Percentiles rank a stretch among this genome's conserved stretches.
Conservation (phyloP, 2,329 filamentous ascomycete genomes). For the Cryphonectria naterciae region DNA sequence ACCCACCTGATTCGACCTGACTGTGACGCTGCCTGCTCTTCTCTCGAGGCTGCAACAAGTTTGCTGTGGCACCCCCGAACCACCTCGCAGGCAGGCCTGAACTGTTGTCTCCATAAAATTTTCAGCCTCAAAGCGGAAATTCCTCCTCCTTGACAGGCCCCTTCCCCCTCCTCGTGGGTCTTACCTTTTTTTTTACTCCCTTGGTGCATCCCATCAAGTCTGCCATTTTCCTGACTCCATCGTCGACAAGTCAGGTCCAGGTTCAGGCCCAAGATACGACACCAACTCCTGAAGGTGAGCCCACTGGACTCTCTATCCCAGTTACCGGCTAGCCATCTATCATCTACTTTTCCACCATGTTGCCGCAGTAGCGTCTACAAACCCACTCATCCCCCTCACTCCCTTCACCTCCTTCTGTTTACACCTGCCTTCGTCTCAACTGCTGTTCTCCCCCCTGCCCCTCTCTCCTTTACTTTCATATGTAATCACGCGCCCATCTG, state of each 20-base stretch:
- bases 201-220: constrained; percentile 3
- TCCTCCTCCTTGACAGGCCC: constrained; percentile 8
- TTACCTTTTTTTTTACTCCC: not conserved
- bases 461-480: not conserved
- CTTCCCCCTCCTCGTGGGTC: constrained; percentile 24
- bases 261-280: not conserved
- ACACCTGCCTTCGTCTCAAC: constrained; percentile 24
- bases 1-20: not conserved
- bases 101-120: constrained; percentile 26
- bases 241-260: constrained; percentile 14
- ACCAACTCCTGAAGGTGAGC: constrained; percentile 24
- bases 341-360: constrained; percentile 27
- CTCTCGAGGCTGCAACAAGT: not conserved
- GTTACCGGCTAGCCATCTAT: constrained; percentile 25
- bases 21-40: no score
- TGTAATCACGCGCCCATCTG: constrained; percentile 10
- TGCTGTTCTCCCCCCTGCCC: not conserved
- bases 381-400: constrained; percentile 9
- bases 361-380: constrained; percentile 19
- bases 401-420: constrained; percentile 20
- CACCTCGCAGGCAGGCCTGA: not conserved
- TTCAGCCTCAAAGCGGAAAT: constrained; percentile 23
- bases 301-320: constrained; percentile 25
- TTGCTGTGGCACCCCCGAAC: no score
- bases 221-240: constrained; percentile 20